phyloP scores from a whole-genome alignment of 31 red algal species.

The Endocladia muricata region DNA sequence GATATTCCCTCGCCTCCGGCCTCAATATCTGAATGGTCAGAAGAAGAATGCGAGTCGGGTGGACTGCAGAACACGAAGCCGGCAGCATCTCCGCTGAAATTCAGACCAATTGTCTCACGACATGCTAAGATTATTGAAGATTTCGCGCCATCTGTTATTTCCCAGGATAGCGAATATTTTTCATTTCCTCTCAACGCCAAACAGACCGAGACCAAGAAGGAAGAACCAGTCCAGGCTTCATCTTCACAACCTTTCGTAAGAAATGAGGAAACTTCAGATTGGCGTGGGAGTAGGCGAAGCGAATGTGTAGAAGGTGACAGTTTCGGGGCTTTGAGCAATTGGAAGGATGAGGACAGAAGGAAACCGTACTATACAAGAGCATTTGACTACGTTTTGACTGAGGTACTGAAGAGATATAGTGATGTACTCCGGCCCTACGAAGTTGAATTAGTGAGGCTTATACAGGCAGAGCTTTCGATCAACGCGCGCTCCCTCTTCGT shows the following conservation, averaged over 20 bases:
- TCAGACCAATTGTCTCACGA: too few species aligned
- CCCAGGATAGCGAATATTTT: conserved; percentile 41
- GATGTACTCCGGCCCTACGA: conserved; percentile 28
- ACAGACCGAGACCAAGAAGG: too few species aligned
- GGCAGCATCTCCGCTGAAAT: too few species aligned
- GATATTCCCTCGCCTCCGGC: too few species aligned
- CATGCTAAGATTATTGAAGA: conserved; percentile 4
- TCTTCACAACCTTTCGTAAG: too few species aligned
- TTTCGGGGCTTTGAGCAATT: neutral
- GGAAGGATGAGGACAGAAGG: conserved; percentile 40
- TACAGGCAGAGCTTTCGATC: conserved; percentile 11
- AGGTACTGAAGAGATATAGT: conserved; percentile 31
- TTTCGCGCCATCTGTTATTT: conserved; percentile 2
- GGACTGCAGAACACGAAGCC: too few species aligned
- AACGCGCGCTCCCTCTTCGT: conserved; percentile 51
- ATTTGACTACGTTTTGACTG: conserved; percentile 52
- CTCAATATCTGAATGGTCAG: too few species aligned
- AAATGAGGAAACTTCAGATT: neutral
- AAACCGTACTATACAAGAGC: conserved; percentile 35
- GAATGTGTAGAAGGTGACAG: neutral
- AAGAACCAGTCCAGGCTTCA: too few species aligned
- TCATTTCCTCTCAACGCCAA: too few species aligned
- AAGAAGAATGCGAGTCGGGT: too few species aligned
- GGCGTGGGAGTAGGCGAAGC: neutral
- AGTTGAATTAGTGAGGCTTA: conserved; percentile 4